phyloP scores from a whole-genome alignment of 2,329 filamentous ascomycete genomes.

The Trichoderma sp. region DNA sequence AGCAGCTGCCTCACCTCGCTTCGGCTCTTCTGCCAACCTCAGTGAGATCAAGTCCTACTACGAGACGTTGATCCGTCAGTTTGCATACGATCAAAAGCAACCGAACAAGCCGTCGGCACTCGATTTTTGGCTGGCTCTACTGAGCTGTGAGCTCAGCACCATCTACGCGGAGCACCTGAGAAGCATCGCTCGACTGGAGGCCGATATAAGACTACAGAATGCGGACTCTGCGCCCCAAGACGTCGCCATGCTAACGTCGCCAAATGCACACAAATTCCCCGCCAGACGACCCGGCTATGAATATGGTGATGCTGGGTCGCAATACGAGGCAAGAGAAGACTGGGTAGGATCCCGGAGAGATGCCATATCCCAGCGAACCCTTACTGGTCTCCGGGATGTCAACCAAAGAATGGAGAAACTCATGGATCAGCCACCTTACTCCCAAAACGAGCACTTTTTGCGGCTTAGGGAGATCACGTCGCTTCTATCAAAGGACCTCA shows the following conservation, averaged over 20 bases:
- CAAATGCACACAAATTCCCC: slow-evolving; percentile 25
- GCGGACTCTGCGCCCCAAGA: background rate
- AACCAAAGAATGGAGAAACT: slow-evolving; percentile 70
- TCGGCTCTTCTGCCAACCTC: slow-evolving; percentile 52
- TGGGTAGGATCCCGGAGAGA: slow-evolving; percentile 40
- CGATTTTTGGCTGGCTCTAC: slow-evolving; percentile 80
- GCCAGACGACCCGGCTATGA: background rate
- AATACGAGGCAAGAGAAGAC: slow-evolving; percentile 19
- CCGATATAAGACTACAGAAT: background rate
- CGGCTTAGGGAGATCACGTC: slow-evolving; percentile 73
- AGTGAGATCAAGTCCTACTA: slow-evolving; percentile 63
- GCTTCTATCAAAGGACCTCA: slow-evolving; percentile 73
- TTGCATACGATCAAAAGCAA: slow-evolving; percentile 67
- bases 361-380: slow-evolving; percentile 52
- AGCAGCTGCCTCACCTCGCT: slow-evolving; percentile 34
- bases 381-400: slow-evolving; percentile 63
- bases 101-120: slow-evolving; percentile 64
- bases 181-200: slow-evolving; percentile 45
- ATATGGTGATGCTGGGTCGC: background rate
- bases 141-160: slow-evolving; percentile 79
- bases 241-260: background rate
- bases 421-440: slow-evolving; percentile 70
- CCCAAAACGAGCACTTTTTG: slow-evolving; percentile 66
- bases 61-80: slow-evolving; percentile 73
- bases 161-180: slow-evolving; percentile 61